Conservation (phyloP, 148 eudicot genomes). For the Fagopyrum esculentum region DNA sequence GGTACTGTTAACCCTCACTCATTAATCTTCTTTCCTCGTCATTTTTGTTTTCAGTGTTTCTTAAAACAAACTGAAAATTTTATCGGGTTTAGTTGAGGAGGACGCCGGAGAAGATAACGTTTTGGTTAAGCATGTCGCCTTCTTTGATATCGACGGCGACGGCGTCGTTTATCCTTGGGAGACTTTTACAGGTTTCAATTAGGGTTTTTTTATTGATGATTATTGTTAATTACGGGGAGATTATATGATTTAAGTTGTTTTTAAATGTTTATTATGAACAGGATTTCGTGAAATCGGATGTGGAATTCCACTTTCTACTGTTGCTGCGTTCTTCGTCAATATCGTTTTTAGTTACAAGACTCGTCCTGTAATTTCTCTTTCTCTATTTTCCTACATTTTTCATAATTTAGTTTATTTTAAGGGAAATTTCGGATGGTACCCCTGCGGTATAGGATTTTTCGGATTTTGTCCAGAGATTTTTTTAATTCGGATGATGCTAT, state of each 20-base stretch:
- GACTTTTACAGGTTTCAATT: conserved; percentile 49
- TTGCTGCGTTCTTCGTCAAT: conserved; percentile 39
- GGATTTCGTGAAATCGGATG: conserved; percentile 63
- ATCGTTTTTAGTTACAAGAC: conserved; percentile 46
- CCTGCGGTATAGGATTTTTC: too few relatives aligned
- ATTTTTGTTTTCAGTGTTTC: not conserved
- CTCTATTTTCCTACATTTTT: not conserved
- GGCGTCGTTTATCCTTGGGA: conserved; percentile 70
- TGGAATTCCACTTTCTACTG: conserved; percentile 35
- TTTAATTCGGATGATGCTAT: too few relatives aligned
- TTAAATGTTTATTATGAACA: not conserved
- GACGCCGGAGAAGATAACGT: conserved; percentile 16
- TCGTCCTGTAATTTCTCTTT: conserved; percentile 32
- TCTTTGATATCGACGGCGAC: conserved; percentile 68
- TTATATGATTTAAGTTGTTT: not conserved
- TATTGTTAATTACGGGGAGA: not conserved
- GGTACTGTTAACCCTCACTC: not conserved
- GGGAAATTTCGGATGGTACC: too few relatives aligned
- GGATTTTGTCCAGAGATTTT: too few relatives aligned
- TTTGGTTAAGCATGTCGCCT: conserved; percentile 50
- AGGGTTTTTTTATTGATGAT: not conserved
- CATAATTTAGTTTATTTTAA: not conserved
- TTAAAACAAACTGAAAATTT: not conserved
- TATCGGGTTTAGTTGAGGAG: not conserved
- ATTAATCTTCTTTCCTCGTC: not conserved